phyloP scores from a whole-genome alignment of 2,329 filamentous ascomycete species.

The Phialophora chinensis region DNA sequence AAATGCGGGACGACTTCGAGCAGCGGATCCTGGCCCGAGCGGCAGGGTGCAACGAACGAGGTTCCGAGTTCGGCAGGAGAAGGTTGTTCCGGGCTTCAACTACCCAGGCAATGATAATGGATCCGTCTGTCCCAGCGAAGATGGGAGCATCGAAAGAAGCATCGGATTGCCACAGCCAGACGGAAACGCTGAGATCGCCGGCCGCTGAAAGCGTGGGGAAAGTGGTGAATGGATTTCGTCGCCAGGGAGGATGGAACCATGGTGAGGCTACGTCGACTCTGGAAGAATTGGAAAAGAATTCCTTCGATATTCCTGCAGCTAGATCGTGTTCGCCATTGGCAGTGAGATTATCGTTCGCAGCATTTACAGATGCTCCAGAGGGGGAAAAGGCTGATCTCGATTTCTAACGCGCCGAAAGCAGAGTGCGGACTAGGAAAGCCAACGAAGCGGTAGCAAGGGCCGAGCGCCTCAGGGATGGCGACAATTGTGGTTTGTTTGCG shows the following conservation, averaged over 20 bases:
- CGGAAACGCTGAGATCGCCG: background rate
- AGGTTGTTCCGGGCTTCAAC: constrained; percentile 22
- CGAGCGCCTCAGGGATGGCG: background rate
- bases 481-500: background rate
- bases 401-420: background rate
- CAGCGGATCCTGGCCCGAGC: constrained; percentile 19
- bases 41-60: constrained; percentile 17
- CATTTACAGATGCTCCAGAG: background rate
- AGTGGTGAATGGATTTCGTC: background rate
- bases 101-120: constrained; percentile 16
- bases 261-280: background rate
- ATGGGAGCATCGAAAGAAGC: background rate
- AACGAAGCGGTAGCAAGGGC: background rate
- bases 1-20: constrained; percentile 18
- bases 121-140: background rate
- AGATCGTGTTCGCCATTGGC: background rate
- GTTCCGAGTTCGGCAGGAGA: constrained; percentile 2
- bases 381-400: background rate
- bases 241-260: background rate
- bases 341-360: constrained; percentile 22
- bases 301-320: background rate
- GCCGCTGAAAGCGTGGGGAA: background rate
- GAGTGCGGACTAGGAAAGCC: background rate
- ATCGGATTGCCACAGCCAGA: background rate
- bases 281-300: background rate